Evolutionary conservation across 257 asterid genomes (phyloP).

Genomic region (Gardenia jasminoides): DNA sequence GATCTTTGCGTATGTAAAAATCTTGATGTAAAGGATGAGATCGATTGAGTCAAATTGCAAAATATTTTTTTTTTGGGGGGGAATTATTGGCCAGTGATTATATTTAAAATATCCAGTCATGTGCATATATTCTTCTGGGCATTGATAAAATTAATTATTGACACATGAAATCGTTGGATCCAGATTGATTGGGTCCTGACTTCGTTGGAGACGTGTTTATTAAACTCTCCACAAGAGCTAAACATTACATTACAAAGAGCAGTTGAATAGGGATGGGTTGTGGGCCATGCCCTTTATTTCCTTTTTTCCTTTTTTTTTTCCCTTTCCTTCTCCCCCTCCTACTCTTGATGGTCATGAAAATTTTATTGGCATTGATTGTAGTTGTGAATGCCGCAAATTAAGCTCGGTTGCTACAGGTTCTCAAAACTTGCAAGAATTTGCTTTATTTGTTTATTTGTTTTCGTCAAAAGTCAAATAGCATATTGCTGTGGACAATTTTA

Average conservation of each 20-base stretch:
- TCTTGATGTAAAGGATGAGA: constrained; percentile 46
- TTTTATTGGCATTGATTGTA: neutral
- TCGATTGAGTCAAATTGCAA: constrained; percentile 17
- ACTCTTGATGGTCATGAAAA: neutral
- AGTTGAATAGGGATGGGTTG: constrained; percentile 33
- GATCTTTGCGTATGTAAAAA: constrained; percentile 49
- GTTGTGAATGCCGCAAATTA: neutral
- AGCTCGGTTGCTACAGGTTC: neutral
- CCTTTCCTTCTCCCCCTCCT: too few species aligned
- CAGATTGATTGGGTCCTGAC: constrained; percentile 31
- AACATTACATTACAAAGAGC: neutral
- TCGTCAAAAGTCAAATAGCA: too few species aligned
- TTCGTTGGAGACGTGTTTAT: constrained; percentile 1
- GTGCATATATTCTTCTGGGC: constrained; percentile 52
- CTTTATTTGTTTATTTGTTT: neutral
- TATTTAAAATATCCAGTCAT: constrained; percentile 27
- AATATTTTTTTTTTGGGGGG: neutral
- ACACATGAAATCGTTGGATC: constrained; percentile 41
- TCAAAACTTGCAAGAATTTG: neutral
- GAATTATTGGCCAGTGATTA: constrained; percentile 5
- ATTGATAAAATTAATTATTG: constrained; percentile 24
- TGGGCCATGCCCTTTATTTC: constrained; percentile 13
- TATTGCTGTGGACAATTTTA: too few species aligned
- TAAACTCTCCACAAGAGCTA: neutral
- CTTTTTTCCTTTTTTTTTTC: too few species aligned